These are phyloP conservation scores for Arthrinium puccinioides DNA, from an alignment of 2,329 filamentous ascomycete species.

Conservation along the genomic window DNA sequence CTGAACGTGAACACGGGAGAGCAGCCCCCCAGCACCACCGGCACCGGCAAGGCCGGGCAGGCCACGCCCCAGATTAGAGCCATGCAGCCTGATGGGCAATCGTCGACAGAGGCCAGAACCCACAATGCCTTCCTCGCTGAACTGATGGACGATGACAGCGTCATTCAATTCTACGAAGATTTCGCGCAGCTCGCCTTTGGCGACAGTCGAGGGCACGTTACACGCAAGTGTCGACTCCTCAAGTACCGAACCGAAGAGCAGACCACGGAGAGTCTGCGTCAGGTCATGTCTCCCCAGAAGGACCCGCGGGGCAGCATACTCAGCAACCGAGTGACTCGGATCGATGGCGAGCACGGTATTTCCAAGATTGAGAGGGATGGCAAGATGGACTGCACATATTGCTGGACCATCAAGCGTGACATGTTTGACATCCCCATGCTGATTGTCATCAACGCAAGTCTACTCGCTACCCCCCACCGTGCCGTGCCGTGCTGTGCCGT, in stretches of 20 bases:
- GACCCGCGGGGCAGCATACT: conserved; percentile 41
- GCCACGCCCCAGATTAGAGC: conserved; percentile 45
- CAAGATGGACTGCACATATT: conserved; percentile 90
- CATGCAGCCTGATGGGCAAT: conserved; percentile 31
- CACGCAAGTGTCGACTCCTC: conserved; percentile 75
- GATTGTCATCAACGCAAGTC: conserved; percentile 93
- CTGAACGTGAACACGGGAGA: conserved; percentile 74
- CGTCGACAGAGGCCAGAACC: conserved; percentile 39
- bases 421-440: conserved; percentile 98
- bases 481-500: neutral
- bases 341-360: conserved; percentile 71
- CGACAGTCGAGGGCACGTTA: conserved; percentile 79
- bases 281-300: conserved; percentile 37
- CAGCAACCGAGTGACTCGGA: conserved; percentile 53
- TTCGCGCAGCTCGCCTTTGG: conserved; percentile 90
- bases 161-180: conserved; percentile 92
- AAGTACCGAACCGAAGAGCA: conserved; percentile 78
- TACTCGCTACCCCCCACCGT: neutral
- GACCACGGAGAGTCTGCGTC: conserved; percentile 29
- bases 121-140: conserved; percentile 89
- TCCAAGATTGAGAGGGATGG: conserved; percentile 78
- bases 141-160: conserved; percentile 85
- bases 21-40: conserved; percentile 34
- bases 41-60: conserved; percentile 33
- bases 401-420: conserved; percentile 94